A percentile compares a stretch with the other conserved stretches of the same genome.
Evolutionary conservation across 176 grass and related monocot genomes (phyloP).

Genomic region (Neostapfia colusana): DNA sequence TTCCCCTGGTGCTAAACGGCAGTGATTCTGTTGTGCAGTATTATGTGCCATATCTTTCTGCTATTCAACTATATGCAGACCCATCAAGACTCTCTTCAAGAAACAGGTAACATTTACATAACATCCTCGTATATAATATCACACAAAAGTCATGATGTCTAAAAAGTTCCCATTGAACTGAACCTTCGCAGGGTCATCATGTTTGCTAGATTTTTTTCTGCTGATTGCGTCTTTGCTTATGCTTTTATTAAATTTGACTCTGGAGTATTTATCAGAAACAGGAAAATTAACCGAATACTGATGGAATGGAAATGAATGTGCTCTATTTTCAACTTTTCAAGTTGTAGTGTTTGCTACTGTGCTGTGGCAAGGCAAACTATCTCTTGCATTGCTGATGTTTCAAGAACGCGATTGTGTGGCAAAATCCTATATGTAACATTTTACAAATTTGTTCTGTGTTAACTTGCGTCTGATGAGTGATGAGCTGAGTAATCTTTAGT

Average conservation of each 20-base stretch:
- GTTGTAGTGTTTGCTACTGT: no score
- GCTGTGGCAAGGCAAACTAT: background rate
- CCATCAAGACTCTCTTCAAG: constrained; percentile 48
- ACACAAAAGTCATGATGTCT: no score
- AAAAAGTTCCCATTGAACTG: background rate
- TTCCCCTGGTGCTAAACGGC: constrained; percentile 83
- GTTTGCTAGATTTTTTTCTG: background rate
- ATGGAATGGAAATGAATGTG: background rate
- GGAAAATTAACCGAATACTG: background rate
- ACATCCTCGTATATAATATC: no score
- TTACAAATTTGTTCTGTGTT: constrained; percentile 1
- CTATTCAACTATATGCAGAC: constrained; percentile 75
- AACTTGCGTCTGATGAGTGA: background rate
- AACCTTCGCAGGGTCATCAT: background rate
- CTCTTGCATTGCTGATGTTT: background rate
- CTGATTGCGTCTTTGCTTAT: background rate
- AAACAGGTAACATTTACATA: constrained; percentile 60
- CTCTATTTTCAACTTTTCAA: background rate
- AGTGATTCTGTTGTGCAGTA: constrained; percentile 81
- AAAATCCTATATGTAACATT: background rate
- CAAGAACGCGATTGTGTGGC: background rate
- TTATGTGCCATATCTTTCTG: constrained; percentile 94
- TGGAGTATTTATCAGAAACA: background rate
- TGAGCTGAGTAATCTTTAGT: background rate
- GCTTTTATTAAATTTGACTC: background rate